These are phyloP conservation scores for Cladophialophora bantiana DNA, from an alignment of 2,329 filamentous ascomycete genomes.

Conservation along the genomic window DNA sequence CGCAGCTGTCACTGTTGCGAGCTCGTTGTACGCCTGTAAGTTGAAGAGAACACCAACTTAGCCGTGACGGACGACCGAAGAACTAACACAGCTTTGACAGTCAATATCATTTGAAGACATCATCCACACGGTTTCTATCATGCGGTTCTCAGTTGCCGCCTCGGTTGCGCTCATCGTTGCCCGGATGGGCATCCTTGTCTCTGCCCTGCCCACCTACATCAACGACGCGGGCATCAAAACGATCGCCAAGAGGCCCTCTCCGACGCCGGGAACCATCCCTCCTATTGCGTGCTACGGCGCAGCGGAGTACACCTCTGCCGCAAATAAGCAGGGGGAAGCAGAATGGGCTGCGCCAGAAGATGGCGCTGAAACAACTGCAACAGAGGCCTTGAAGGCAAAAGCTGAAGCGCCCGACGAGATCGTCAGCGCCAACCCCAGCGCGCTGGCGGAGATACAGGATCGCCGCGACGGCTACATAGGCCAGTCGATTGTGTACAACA, in stretches of 20 bases:
- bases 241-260: background rate
- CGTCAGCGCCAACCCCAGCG: background rate
- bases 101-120: background rate
- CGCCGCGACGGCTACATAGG: slow-evolving; percentile 10
- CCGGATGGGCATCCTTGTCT: background rate
- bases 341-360: background rate
- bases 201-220: background rate
- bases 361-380: background rate
- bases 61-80: background rate
- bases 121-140: background rate
- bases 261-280: too few relatives aligned
- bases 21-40: background rate
- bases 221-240: background rate
- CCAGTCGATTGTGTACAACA: slow-evolving; percentile 21
- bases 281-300: background rate
- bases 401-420: background rate
- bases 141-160: background rate
- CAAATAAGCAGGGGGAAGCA: background rate
- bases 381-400: background rate
- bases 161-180: background rate
- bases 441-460: background rate
- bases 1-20: background rate
- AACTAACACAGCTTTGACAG: background rate
- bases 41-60: background rate
- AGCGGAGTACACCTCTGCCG: background rate